Percentiles rank a stretch among this genome's conserved stretches.
phyloP scores from a whole-genome alignment of 495 filamentous ascomycete species.

The Aspergillus sclerotiicarbonarius region DNA sequence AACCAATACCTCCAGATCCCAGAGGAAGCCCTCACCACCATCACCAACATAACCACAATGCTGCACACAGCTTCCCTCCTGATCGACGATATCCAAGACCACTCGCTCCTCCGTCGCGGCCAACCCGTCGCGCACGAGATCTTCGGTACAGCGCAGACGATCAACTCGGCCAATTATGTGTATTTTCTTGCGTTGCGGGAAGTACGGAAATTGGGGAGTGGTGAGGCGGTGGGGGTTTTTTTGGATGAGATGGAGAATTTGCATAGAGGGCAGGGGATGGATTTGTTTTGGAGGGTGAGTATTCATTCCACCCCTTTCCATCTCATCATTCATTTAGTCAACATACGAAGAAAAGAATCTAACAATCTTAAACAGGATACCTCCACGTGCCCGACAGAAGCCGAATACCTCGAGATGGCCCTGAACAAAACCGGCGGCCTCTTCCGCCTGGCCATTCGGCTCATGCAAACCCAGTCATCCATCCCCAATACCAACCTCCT shows the following conservation, averaged over 20 bases:
- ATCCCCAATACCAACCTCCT: slow-evolving; percentile 1
- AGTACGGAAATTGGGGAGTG: slow-evolving; percentile 29
- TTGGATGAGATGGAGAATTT: slow-evolving; percentile 21
- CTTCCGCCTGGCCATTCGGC: slow-evolving; percentile 18
- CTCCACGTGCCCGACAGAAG: slow-evolving; percentile 20
- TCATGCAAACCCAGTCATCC: slow-evolving; percentile 1
- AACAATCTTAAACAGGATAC: no score
- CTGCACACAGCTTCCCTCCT: slow-evolving; percentile 26
- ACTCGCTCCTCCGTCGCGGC: slow-evolving; percentile 69
- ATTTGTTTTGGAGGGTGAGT: slow-evolving; percentile 27
- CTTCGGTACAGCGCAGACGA: slow-evolving; percentile 82
- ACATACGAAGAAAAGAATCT: no score
- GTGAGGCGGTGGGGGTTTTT: slow-evolving; percentile 11
- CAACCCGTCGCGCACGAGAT: slow-evolving; percentile 80
- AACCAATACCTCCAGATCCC: slow-evolving; percentile 21
- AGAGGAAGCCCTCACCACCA: slow-evolving; percentile 2
- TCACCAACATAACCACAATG: slow-evolving; percentile 15
- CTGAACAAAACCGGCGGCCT: slow-evolving; percentile 32
- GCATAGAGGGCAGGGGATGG: slow-evolving; percentile 28
- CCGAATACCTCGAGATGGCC: slow-evolving; percentile 31
- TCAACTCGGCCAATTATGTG: slow-evolving; percentile 87
- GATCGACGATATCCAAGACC: slow-evolving; percentile 53
- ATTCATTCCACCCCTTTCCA: no score
- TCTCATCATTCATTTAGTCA: no score
- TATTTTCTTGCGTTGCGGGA: slow-evolving; percentile 72